phyloP scores from a whole-genome alignment of 208 protist genomes.

The Leishmania braziliensis region DNA sequence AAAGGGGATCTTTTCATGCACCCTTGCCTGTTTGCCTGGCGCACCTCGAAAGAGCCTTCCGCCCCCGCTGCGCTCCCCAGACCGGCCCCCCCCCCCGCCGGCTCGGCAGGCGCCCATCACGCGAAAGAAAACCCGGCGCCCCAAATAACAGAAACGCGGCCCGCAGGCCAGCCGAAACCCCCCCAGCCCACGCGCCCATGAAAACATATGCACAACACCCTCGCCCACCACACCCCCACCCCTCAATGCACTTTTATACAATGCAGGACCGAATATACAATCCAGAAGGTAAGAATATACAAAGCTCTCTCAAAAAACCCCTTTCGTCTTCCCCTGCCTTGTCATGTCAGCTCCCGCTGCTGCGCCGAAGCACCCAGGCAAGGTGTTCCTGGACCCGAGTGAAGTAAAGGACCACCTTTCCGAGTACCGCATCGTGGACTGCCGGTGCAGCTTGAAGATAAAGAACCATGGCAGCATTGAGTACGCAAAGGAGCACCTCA shows the following conservation, averaged over 20 bases:
- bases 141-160: too few relatives aligned
- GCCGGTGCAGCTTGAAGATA: constrained; percentile 60
- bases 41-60: too few relatives aligned
- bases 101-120: too few relatives aligned
- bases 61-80: too few relatives aligned
- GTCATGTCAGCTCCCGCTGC: constrained; percentile 14
- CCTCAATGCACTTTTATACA: not conserved
- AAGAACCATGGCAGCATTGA: constrained; percentile 43
- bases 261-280: not conserved
- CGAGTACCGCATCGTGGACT: constrained; percentile 71
- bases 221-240: not conserved
- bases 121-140: too few relatives aligned
- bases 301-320: not conserved
- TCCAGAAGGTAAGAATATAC: not conserved
- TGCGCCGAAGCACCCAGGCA: constrained; percentile 26
- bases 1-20: too few relatives aligned
- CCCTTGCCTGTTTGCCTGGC: too few relatives aligned
- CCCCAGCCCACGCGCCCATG: not conserved
- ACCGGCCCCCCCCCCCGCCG: too few relatives aligned
- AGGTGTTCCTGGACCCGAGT: constrained; percentile 61
- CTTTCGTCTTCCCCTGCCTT: not conserved
- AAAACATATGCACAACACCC: not conserved
- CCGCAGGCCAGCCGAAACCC: too few relatives aligned
- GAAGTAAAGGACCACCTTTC: constrained; percentile 45
- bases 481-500: constrained; percentile 60